A percentile compares a stretch with the other conserved stretches of the same genome.
Evolutionary conservation across 176 grass and related monocot genomes (phyloP).

Genomic region (Tillandsia fasciculata): DNA sequence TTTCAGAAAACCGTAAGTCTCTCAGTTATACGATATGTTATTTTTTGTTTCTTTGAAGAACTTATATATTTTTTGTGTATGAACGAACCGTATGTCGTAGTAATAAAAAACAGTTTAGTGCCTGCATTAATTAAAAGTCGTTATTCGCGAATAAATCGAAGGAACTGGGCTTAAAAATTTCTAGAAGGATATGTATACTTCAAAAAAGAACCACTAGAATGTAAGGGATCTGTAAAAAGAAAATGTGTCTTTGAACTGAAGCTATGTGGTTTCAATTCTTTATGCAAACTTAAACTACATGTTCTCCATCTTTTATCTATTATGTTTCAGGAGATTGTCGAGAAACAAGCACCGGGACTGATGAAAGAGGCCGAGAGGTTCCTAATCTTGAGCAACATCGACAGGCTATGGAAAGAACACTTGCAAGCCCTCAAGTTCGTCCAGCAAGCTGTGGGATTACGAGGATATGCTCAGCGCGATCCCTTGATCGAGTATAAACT

Average conservation of each 20-base stretch:
- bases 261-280: too few relatives aligned
- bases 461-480: slow-evolving; percentile 94
- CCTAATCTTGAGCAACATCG: slow-evolving; percentile 94
- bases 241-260: too few relatives aligned
- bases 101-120: not conserved
- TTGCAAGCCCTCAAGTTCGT: slow-evolving; percentile 93
- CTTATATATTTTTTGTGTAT: not conserved
- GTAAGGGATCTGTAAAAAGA: too few relatives aligned
- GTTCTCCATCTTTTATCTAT: not conserved
- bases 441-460: slow-evolving; percentile 94
- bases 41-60: not conserved
- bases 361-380: slow-evolving; percentile 96
- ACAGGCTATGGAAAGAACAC: slow-evolving; percentile 99
- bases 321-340: slow-evolving; percentile 65
- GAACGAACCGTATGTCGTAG: not conserved
- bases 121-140: too few relatives aligned
- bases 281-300: too few relatives aligned
- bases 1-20: slow-evolving; percentile 68
- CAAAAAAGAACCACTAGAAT: not conserved
- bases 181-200: not conserved
- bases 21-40: not conserved
- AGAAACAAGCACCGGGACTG: slow-evolving; percentile 81
- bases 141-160: too few relatives aligned
- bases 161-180: not conserved
- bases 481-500: slow-evolving; percentile 96